Conservation (phyloP, 768 basidiomycete species). For the Termitomyces sp. region DNA sequence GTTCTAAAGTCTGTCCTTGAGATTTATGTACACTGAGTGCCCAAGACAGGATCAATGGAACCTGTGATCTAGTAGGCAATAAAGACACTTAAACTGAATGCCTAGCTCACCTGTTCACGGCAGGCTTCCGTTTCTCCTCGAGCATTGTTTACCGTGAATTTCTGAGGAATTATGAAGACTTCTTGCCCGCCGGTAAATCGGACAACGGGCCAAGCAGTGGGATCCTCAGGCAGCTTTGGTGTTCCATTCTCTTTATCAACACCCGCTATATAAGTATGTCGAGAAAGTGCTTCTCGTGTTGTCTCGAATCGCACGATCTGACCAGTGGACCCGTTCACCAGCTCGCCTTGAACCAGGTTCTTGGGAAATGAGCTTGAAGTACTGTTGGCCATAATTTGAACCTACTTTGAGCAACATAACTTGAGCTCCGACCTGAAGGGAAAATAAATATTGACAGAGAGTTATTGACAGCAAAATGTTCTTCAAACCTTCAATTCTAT, state of each 20-base stretch:
- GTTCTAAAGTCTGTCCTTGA: conserved; percentile 83
- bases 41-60: conserved; percentile 81
- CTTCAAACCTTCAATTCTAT: conserved; percentile 43
- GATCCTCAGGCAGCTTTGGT: conserved; percentile 5
- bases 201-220: conserved; percentile 52
- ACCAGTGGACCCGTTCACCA: conserved; percentile 72
- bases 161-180: conserved; percentile 44
- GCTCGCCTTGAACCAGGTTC: conserved; percentile 62
- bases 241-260: conserved; percentile 24
- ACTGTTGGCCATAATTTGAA: not conserved
- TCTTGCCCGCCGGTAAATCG: conserved; percentile 45
- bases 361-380: conserved; percentile 17
- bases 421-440: conserved; percentile 64
- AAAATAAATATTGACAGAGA: not conserved
- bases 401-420: conserved; percentile 76
- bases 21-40: conserved; percentile 86
- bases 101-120: conserved; percentile 44
- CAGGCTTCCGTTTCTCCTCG: conserved; percentile 52
- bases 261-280: conserved; percentile 30
- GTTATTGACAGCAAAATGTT: not conserved
- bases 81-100: not conserved
- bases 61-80: conserved; percentile 24
- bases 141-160: conserved; percentile 62
- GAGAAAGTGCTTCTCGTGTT: conserved; percentile 34
- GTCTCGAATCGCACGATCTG: conserved; percentile 42